Percentiles rank a stretch among this genome's conserved stretches.
These are phyloP conservation scores for Allium cepa DNA, from an alignment of 106 monocot genomes.

Conservation along the genomic window DNA sequence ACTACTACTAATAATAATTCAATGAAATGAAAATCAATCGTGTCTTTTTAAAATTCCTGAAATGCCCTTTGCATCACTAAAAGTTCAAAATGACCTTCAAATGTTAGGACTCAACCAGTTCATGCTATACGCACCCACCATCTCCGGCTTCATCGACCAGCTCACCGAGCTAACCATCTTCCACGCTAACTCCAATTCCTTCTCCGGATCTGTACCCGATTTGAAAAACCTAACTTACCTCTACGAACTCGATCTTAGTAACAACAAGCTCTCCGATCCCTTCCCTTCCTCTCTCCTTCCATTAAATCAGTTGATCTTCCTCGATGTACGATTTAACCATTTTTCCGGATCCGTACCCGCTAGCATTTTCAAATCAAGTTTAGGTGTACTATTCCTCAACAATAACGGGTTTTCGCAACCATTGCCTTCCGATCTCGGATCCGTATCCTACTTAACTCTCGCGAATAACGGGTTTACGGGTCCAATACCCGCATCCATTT, in stretches of 20 bases:
- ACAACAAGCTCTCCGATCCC: slow-evolving; percentile 28
- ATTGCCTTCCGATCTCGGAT: slow-evolving; percentile 30
- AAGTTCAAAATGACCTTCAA: too few species aligned
- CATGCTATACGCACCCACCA: slow-evolving; percentile 21
- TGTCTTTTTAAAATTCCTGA: too few species aligned
- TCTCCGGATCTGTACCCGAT: slow-evolving; percentile 25
- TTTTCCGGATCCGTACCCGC: slow-evolving; percentile 33
- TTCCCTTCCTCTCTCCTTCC: slow-evolving; percentile 18
- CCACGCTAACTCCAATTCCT: slow-evolving; percentile 45
- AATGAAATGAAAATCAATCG: too few species aligned
- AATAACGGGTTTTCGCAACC: slow-evolving; percentile 31
- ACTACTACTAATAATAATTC: too few species aligned
- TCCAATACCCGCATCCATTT: slow-evolving; percentile 31
- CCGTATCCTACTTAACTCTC: slow-evolving; percentile 27
- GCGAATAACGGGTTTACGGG: slow-evolving; percentile 66
- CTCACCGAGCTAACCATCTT: slow-evolving; percentile 40
- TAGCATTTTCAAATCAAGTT: slow-evolving; percentile 5
- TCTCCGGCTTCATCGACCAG: slow-evolving; percentile 33
- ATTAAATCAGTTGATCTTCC: slow-evolving; percentile 11
- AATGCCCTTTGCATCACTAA: too few species aligned
- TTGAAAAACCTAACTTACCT: slow-evolving; percentile 19
- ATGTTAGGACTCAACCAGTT: slow-evolving; percentile 50
- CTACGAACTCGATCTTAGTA: slow-evolving; percentile 52
- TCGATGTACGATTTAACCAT: slow-evolving; percentile 42
- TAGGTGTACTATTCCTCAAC: slow-evolving; percentile 42